Percentiles rank a stretch among this genome's conserved stretches.
phyloP scores from a whole-genome alignment of 2,329 filamentous ascomycete genomes.

The Colletotrichum coccodes region DNA sequence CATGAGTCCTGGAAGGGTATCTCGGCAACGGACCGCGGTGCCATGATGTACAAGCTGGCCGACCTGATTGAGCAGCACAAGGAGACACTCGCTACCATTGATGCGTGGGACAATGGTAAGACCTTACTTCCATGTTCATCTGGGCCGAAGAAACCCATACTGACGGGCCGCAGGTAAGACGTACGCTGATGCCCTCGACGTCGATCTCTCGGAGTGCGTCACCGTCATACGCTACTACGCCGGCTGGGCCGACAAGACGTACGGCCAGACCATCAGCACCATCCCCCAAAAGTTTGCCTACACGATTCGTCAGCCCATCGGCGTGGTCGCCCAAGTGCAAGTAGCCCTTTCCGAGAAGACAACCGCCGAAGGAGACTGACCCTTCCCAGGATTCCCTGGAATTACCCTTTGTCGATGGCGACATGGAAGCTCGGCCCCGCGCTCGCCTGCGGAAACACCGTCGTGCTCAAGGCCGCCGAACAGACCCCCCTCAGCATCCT shows the following conservation, averaged over 20 bases:
- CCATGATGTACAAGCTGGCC: conserved; percentile 76
- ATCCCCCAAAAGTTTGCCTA: conserved; percentile 77
- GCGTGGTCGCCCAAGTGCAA: conserved; percentile 75
- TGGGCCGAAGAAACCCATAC: too few species aligned
- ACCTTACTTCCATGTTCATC: too few species aligned
- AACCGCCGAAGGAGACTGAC: neutral
- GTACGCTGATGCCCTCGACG: conserved; percentile 70
- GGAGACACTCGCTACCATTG: conserved; percentile 59
- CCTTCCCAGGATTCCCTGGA: conserved; percentile 71
- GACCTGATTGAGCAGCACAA: conserved; percentile 75
- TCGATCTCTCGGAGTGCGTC: conserved; percentile 65
- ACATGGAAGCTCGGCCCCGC: conserved; percentile 82
- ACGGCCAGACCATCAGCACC: conserved; percentile 81
- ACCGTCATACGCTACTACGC: conserved; percentile 76
- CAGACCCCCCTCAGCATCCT: conserved; percentile 74
- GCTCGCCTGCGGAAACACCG: conserved; percentile 70
- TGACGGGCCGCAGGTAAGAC: conserved; percentile 58
- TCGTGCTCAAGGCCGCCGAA: conserved; percentile 74
- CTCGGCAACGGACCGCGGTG: conserved; percentile 72
- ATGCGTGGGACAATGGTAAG: conserved; percentile 76
- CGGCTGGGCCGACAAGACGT: conserved; percentile 82
- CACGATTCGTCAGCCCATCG: conserved; percentile 78
- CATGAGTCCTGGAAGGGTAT: conserved; percentile 76
- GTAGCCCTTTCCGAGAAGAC: neutral
- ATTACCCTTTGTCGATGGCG: conserved; percentile 62